Base-by-base conservation (phyloP, 1,284 basidiomycete species). In the Phaffia rhodozyma region DNA sequence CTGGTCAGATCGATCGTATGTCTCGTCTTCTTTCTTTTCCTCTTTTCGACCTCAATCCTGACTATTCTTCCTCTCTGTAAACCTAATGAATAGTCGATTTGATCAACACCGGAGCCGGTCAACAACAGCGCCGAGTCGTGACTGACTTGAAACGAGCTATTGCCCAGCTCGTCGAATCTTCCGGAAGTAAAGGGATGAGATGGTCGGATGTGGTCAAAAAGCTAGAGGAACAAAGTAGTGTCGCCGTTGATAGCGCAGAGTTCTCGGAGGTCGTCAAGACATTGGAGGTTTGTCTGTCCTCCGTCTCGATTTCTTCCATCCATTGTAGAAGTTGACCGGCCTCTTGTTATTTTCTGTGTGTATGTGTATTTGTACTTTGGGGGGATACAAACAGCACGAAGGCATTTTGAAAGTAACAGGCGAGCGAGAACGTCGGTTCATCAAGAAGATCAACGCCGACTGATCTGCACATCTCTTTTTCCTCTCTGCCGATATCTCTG, bases 61-160 rank as follows among this genome's bases (percentile, higher is more conserved):
- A 30, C 27, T 20, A 34, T 27, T 25, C 32, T n/a, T 13, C 6
- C 9, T 23, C 5, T 58, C 21, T 34, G 9, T n/a, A 9, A 13
- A 16, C 11, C 47, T 5, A 4, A 25, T 25, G 21, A 11, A 6
- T 25, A 58, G 50, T 98, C 81, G 91, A 94, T 66, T 77, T 98
- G 70, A 84, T 98, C 72, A 94, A 92, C 73, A 96, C 92, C 0
- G 94, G 94, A 5, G 90, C 90, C 29, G 91, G 89, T 2, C 78
- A 83, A 66, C 85, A 90, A 43, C 87, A 93, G 76, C 80, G 92
- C 66, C 86, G 84, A 72, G 74, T 91, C 75, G 82, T 85, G 49
- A 87, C 87, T 25, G 91, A 93, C 75, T 84, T 96, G 79, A 84
- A 86, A 71, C 84, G 82, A 70, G 91, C 89, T 66, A 69, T 80